Evolutionary conservation across 768 basidiomycete genomes (phyloP).

Genomic region (Omphalotus guepiniiformis): DNA sequence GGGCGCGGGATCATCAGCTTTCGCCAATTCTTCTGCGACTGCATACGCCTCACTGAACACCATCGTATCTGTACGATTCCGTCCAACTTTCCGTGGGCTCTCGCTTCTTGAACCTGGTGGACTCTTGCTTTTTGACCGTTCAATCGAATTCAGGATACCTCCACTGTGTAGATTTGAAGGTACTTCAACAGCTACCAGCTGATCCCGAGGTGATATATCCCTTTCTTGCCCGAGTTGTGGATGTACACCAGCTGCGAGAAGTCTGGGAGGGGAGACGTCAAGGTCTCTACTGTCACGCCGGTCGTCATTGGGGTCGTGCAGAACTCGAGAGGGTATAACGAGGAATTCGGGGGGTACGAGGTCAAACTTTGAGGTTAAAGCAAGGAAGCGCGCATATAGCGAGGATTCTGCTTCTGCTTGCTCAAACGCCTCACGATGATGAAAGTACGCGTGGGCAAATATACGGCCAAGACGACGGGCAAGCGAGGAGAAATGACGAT

Average conservation of each 20-base stretch:
- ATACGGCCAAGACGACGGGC: conserved; percentile 90
- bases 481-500: conserved; percentile 86
- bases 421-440: conserved; percentile 88
- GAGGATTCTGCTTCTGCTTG: conserved; percentile 89
- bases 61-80: conserved; percentile 54
- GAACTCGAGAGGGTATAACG: too few species aligned
- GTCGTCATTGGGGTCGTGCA: too few species aligned
- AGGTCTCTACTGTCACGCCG: neutral
- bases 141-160: too few species aligned
- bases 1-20: neutral
- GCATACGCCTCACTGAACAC: conserved; percentile 27
- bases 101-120: conserved; percentile 18
- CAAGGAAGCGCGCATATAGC: conserved; percentile 85
- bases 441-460: conserved; percentile 95
- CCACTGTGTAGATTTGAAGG: too few species aligned
- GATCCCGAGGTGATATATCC: too few species aligned
- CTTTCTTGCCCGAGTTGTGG: too few species aligned
- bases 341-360: conserved; percentile 82
- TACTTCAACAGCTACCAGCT: too few species aligned
- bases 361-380: conserved; percentile 73
- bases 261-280: neutral
- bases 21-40: conserved; percentile 7
- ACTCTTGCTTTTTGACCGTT: conserved; percentile 11
- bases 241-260: neutral
- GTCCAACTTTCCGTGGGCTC: conserved; percentile 33